Percentiles rank a stretch among this genome's conserved stretches.
Evolutionary conservation across 2,329 filamentous ascomycete genomes (phyloP).

Genomic region (Talaromyces marneffei): DNA sequence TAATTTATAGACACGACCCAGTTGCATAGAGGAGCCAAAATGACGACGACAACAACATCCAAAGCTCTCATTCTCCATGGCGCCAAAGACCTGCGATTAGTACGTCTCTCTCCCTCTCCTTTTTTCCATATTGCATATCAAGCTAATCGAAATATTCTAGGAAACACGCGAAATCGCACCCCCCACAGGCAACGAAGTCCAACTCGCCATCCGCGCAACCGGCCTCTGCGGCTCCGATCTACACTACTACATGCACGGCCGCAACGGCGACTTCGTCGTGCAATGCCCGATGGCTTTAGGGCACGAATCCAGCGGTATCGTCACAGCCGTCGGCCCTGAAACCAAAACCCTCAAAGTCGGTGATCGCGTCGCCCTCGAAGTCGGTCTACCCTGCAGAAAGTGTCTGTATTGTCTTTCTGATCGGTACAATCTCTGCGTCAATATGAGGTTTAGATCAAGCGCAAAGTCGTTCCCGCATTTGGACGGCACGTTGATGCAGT

Average conservation of each 20-base stretch:
- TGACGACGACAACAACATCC: slow-evolving; percentile 10
- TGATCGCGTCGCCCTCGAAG: slow-evolving; percentile 88
- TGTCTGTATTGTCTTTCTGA: slow-evolving; percentile 52
- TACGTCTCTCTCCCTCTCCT: slow-evolving; percentile 28
- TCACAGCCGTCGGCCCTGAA: slow-evolving; percentile 62
- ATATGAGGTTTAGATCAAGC: slow-evolving; percentile 53
- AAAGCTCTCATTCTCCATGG: slow-evolving; percentile 54
- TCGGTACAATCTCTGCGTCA: slow-evolving; percentile 58
- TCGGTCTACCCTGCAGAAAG: slow-evolving; percentile 72
- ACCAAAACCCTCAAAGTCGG: slow-evolving; percentile 61
- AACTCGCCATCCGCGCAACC: slow-evolving; percentile 59
- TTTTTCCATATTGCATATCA: neutral
- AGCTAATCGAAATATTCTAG: slow-evolving; percentile 24
- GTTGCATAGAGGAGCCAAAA: neutral
- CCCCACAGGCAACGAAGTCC: slow-evolving; percentile 52
- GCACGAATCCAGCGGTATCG: slow-evolving; percentile 71
- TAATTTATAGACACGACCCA: neutral
- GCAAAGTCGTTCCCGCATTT: slow-evolving; percentile 58
- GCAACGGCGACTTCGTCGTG: slow-evolving; percentile 80
- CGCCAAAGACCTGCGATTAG: slow-evolving; percentile 55
- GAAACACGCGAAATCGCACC: slow-evolving; percentile 47
- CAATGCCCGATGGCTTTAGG: slow-evolving; percentile 75
- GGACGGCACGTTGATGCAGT: slow-evolving; percentile 59
- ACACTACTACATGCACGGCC: slow-evolving; percentile 82
- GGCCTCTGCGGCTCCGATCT: slow-evolving; percentile 67